phyloP scores from a whole-genome alignment of 495 filamentous ascomycete genomes.

The Cenococcum geophilum region DNA sequence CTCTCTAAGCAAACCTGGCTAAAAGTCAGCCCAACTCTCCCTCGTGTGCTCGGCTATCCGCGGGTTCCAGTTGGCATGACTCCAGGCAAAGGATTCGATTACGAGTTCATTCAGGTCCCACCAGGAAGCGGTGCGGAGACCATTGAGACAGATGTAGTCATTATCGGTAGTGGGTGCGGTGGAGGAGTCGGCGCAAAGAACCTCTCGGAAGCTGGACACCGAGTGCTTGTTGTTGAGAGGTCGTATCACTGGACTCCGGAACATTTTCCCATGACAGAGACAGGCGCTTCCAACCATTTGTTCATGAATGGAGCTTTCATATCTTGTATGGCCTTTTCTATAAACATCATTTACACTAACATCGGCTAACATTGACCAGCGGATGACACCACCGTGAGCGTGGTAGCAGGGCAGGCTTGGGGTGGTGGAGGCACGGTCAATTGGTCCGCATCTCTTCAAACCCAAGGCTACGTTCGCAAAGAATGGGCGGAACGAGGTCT shows the following conservation, averaged over 20 bases:
- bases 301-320: slow-evolving; percentile 42
- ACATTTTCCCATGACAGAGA: slow-evolving; percentile 65
- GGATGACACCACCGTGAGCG: slow-evolving; percentile 57
- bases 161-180: slow-evolving; percentile 83
- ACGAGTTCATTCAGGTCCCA: slow-evolving; percentile 49
- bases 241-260: slow-evolving; percentile 64
- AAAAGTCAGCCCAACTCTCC: slow-evolving; percentile 52
- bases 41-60: slow-evolving; percentile 56
- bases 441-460: slow-evolving; percentile 80
- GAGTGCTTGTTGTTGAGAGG: slow-evolving; percentile 79
- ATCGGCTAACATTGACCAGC: slow-evolving; percentile 22
- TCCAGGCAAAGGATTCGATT: slow-evolving; percentile 50
- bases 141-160: slow-evolving; percentile 73
- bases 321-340: slow-evolving; percentile 13
- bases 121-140: slow-evolving; percentile 45
- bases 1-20: slow-evolving; percentile 48
- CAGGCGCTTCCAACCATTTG: slow-evolving; percentile 52
- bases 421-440: slow-evolving; percentile 86
- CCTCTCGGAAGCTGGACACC: slow-evolving; percentile 65
- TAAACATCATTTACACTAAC: neutral
- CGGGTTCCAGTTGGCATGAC: slow-evolving; percentile 55
- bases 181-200: slow-evolving; percentile 79
- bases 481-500: slow-evolving; percentile 76
- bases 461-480: slow-evolving; percentile 69
- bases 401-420: slow-evolving; percentile 69